Conservation (phyloP, 2,329 filamentous ascomycete species). For the Dryadomyces sulphureus region DNA sequence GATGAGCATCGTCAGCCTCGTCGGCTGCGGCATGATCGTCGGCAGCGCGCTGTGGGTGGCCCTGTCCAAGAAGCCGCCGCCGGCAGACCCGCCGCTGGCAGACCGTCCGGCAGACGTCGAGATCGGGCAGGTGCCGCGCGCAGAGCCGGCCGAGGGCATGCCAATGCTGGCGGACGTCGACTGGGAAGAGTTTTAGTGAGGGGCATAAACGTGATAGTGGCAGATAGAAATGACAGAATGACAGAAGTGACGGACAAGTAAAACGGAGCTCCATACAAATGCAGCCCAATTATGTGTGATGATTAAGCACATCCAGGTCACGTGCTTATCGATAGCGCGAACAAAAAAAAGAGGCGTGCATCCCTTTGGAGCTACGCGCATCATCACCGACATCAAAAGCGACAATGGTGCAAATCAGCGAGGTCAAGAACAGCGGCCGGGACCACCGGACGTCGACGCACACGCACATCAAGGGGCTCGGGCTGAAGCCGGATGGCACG, state of each 20-base stretch:
- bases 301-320: no score
- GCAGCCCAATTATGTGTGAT: no score
- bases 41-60: slow-evolving; percentile 37
- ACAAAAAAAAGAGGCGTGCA: no score
- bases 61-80: slow-evolving; percentile 25
- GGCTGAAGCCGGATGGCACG: slow-evolving; percentile 70
- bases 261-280: no score
- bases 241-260: no score
- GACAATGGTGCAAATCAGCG: slow-evolving; percentile 76
- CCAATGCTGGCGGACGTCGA: slow-evolving; percentile 23
- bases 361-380: no score
- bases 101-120: background rate
- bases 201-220: no score
- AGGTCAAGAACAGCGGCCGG: slow-evolving; percentile 87
- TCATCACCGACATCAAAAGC: slow-evolving; percentile 13
- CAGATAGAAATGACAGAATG: background rate
- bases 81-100: slow-evolving; percentile 15
- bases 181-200: no score
- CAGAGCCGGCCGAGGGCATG: slow-evolving; percentile 18
- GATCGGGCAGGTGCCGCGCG: slow-evolving; percentile 4
- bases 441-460: slow-evolving; percentile 94
- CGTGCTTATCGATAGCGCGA: no score
- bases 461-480: slow-evolving; percentile 94
- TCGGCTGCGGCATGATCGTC: slow-evolving; percentile 36
- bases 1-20: slow-evolving; percentile 33